Conservation (phyloP, 2,329 filamentous ascomycete genomes). For the Periconia sp. region DNA sequence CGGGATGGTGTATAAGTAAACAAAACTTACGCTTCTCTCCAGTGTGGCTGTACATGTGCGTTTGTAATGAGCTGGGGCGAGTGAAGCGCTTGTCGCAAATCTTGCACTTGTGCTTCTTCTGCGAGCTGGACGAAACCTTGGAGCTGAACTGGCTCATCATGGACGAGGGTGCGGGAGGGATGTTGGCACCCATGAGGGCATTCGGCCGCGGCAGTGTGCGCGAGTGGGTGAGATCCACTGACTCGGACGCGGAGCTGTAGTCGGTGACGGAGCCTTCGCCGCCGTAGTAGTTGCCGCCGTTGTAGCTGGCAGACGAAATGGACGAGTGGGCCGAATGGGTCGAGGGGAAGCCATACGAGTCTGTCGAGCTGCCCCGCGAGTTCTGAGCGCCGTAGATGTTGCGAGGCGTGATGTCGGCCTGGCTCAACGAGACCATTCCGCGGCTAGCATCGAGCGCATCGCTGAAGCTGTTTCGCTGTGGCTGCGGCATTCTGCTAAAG, state of each 20-base stretch:
- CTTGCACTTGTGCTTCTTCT: constrained; percentile 99
- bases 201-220: constrained; percentile 82
- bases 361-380: constrained; percentile 69
- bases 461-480: constrained; percentile 70
- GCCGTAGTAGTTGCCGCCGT: constrained; percentile 80
- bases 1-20: not conserved
- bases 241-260: constrained; percentile 88
- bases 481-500: constrained; percentile 60
- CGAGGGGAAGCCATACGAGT: constrained; percentile 90
- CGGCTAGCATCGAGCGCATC: constrained; percentile 91
- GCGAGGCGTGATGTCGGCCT: constrained; percentile 77
- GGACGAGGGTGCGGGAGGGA: constrained; percentile 83
- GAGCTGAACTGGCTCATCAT: constrained; percentile 99
- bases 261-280: constrained; percentile 82
- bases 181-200: constrained; percentile 60
- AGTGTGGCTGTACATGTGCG: constrained; percentile 98
- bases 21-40: constrained; percentile 90
- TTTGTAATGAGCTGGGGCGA: constrained; percentile 88
- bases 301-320: constrained; percentile 79
- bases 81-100: constrained; percentile 98
- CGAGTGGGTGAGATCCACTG: constrained; percentile 75
- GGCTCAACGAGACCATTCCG: constrained; percentile 93
- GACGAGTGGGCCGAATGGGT: constrained; percentile 85
- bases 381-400: constrained; percentile 78
- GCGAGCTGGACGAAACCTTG: constrained; percentile 90